A percentile compares a stretch with the other conserved stretches of the same genome.
Conservation (phyloP, 352 stramenopile genomes). For the Phytophthora europaea region DNA sequence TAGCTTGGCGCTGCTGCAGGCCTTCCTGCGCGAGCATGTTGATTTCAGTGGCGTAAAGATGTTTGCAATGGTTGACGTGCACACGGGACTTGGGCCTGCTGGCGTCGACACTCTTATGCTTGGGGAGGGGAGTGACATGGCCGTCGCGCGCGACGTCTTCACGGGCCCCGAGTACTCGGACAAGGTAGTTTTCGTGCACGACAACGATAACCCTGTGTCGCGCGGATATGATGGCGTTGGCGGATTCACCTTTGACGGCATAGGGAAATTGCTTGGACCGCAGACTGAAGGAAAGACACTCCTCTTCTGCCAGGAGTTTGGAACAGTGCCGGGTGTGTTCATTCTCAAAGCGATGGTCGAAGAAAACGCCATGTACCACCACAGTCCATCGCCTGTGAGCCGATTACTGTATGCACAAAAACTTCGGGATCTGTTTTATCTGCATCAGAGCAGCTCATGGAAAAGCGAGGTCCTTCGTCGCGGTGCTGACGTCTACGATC, state of each 20-base stretch:
- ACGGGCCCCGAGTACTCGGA: conserved; percentile 32
- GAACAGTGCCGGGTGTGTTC: conserved; percentile 65
- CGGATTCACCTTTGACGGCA: conserved; percentile 55
- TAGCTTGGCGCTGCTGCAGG: conserved; percentile 66
- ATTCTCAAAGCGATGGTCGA: conserved; percentile 69
- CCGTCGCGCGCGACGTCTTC: conserved; percentile 43
- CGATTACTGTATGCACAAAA: conserved; percentile 69
- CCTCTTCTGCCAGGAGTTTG: conserved; percentile 75
- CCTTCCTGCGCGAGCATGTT: conserved; percentile 71
- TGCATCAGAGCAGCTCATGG: conserved; percentile 75
- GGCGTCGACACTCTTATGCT: conserved; percentile 74
- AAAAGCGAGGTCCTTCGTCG: conserved; percentile 66
- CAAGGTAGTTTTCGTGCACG: conserved; percentile 44
- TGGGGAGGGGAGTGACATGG: conserved; percentile 31
- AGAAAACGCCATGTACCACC: conserved; percentile 72
- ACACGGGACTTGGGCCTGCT: conserved; percentile 91
- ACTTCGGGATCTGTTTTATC: conserved; percentile 82
- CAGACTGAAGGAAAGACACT: conserved; percentile 40
- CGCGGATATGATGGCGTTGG: conserved; percentile 65
- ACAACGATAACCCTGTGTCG: conserved; percentile 46
- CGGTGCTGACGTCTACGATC: conserved; percentile 58
- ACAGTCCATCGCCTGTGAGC: conserved; percentile 42
- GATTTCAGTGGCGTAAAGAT: conserved; percentile 46
- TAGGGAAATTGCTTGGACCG: conserved; percentile 37
- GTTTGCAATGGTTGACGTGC: conserved; percentile 92